These are phyloP conservation scores for Aspergillus ostianus DNA, from an alignment of 495 filamentous ascomycete species.

Conservation along the genomic window DNA sequence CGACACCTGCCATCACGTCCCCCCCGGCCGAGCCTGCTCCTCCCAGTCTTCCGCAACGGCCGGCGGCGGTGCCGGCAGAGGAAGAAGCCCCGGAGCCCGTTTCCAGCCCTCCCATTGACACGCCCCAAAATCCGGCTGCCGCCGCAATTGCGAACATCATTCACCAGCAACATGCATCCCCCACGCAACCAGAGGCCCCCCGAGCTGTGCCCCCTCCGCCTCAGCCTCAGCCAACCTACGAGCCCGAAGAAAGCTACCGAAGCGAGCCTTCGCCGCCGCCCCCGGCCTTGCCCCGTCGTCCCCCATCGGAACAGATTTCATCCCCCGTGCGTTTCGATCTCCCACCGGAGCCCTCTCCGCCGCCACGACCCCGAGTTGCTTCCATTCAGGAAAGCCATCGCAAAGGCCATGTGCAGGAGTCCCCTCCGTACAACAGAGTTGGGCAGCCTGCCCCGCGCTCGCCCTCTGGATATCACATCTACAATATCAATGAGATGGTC, in stretches of 20 bases:
- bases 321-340: slow-evolving; percentile 53
- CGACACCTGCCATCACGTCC: slow-evolving; percentile 29
- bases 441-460: slow-evolving; percentile 49
- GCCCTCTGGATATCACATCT: slow-evolving; percentile 82
- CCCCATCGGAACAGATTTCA: slow-evolving; percentile 57
- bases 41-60: slow-evolving; percentile 42
- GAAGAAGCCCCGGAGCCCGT: slow-evolving; percentile 24
- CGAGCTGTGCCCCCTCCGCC: slow-evolving; percentile 38
- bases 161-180: slow-evolving; percentile 48
- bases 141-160: slow-evolving; percentile 71
- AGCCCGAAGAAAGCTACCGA: slow-evolving; percentile 52
- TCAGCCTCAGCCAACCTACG: slow-evolving; percentile 42
- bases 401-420: slow-evolving; percentile 47
- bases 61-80: slow-evolving; percentile 19
- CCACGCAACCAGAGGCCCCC: slow-evolving; percentile 28
- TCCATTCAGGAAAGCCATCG: slow-evolving; percentile 27
- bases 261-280: slow-evolving; percentile 58
- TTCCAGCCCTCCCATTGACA: slow-evolving; percentile 28
- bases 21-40: slow-evolving; percentile 28
- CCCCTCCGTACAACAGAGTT: slow-evolving; percentile 58
- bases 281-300: slow-evolving; percentile 67
- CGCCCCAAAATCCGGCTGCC: slow-evolving; percentile 64
- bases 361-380: slow-evolving; percentile 25
- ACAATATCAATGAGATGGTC: slow-evolving; percentile 95
- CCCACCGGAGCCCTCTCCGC: slow-evolving; percentile 36